A percentile compares a stretch with the other conserved stretches of the same genome.
These are phyloP conservation scores for Tylopilus sp. DNA, from an alignment of 768 basidiomycete genomes.

Conservation along the genomic window DNA sequence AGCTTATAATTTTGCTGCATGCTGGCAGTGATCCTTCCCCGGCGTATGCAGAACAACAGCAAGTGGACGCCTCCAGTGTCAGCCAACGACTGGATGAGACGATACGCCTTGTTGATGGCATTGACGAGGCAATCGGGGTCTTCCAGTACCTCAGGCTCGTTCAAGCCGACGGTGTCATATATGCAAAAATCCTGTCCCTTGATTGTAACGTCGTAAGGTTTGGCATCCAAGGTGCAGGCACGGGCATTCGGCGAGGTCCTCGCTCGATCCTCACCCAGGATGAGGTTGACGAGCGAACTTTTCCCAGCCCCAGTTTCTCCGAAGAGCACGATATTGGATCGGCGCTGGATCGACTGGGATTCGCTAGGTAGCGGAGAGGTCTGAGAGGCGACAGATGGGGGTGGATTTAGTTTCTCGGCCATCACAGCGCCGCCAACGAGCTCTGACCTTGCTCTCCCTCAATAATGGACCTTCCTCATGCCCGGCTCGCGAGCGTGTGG, in stretches of 20 bases:
- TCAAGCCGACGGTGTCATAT: constrained; percentile 35
- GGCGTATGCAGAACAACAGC: constrained; percentile 38
- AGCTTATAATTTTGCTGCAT: constrained; percentile 30
- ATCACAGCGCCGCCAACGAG: neutral
- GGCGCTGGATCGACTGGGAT: constrained; percentile 8
- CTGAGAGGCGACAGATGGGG: neutral
- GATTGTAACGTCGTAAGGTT: constrained; percentile 23
- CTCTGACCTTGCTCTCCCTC: constrained; percentile 13
- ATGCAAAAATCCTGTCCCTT: constrained; percentile 22
- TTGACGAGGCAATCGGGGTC: constrained; percentile 25
- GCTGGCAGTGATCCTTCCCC: constrained; percentile 27
- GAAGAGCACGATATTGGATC: constrained; percentile 27
- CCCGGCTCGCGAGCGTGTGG: neutral
- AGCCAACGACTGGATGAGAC: constrained; percentile 32
- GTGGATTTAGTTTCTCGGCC: constrained; percentile 6
- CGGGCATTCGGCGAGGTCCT: constrained; percentile 27
- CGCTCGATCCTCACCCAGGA: constrained; percentile 27
- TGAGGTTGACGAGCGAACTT: constrained; percentile 42
- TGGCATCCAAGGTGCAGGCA: constrained; percentile 34
- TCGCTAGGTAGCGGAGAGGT: constrained; percentile 7
- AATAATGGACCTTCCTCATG: neutral
- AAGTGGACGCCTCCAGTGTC: constrained; percentile 37
- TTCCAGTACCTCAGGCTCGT: constrained; percentile 25
- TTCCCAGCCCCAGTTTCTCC: constrained; percentile 35
- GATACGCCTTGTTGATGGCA: constrained; percentile 32